These are phyloP conservation scores for Aegilops tauschii DNA, from an alignment of 176 grass and related monocot species.

Conservation along the genomic window DNA sequence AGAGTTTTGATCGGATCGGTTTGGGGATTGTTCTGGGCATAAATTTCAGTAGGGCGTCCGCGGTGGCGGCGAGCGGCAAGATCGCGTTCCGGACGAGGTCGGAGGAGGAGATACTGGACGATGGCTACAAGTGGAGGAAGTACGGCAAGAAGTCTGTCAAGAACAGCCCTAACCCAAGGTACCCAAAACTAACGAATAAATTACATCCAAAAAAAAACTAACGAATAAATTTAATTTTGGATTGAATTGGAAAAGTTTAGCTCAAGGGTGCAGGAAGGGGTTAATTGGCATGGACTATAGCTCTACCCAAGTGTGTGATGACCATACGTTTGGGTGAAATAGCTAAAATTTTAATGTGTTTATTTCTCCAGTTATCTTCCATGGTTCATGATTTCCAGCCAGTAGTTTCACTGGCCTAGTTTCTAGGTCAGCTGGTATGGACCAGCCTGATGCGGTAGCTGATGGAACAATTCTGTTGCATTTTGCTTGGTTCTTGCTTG, in stretches of 20 bases:
- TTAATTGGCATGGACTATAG: neutral
- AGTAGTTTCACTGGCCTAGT: no score
- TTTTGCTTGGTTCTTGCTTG: no score
- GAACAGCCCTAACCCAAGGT: conserved; percentile 74
- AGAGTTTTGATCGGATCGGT: neutral
- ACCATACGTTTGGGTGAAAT: no score
- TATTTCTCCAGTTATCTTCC: no score
- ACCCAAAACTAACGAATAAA: neutral
- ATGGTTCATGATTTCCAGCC: no score
- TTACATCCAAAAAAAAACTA: neutral
- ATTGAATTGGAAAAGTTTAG: neutral
- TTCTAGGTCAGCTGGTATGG: no score
- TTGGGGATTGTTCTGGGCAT: neutral
- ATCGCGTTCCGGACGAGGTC: conserved; percentile 70
- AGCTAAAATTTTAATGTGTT: no score
- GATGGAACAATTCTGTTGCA: no score
- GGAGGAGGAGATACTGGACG: conserved; percentile 53
- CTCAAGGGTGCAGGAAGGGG: neutral
- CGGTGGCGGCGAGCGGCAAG: conserved; percentile 10
- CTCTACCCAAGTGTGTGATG: no score
- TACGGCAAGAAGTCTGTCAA: conserved; percentile 79
- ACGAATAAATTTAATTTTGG: neutral
- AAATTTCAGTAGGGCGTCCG: conserved; percentile 1
- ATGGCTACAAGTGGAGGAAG: conserved; percentile 81
- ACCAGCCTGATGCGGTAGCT: no score